phyloP scores from a whole-genome alignment of 1,284 basidiomycete genomes.

The Lentinula novae-zelandiae region DNA sequence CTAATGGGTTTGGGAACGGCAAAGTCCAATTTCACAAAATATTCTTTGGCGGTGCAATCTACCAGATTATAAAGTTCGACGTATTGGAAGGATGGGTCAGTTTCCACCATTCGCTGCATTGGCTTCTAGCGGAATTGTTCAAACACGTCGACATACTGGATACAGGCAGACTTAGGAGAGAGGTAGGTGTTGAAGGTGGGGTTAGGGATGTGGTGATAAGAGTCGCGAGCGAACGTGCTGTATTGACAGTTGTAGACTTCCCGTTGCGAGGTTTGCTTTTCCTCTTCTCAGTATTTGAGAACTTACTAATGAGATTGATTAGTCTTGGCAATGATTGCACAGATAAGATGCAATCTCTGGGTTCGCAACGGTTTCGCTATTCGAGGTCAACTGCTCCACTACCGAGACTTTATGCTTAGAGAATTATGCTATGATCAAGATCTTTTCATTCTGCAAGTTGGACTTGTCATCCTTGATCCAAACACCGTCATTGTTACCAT shows the following conservation, averaged over 20 bases:
- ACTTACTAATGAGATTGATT: background rate
- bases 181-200: conserved; percentile 44
- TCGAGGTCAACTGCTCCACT: conserved; percentile 94
- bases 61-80: conserved; percentile 70
- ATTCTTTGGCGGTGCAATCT: conserved; percentile 56
- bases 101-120: conserved; percentile 94
- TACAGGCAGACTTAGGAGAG: conserved; percentile 43
- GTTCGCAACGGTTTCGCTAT: conserved; percentile 97
- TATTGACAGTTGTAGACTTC: conserved; percentile 78
- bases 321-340: conserved; percentile 89
- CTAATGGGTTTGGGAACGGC: conserved; percentile 64
- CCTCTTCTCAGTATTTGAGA: conserved; percentile 2
- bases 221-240: conserved; percentile 56
- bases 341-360: conserved; percentile 95
- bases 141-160: conserved; percentile 73
- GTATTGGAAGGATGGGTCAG: conserved; percentile 82
- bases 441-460: conserved; percentile 87
- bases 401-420: conserved; percentile 93
- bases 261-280: conserved; percentile 72
- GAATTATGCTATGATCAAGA: conserved; percentile 98
- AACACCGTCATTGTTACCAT: conserved; percentile 81
- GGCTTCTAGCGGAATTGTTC: conserved; percentile 88
- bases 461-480: conserved; percentile 78
- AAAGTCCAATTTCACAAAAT: conserved; percentile 62
- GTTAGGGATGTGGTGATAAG: conserved; percentile 60